Base-by-base conservation (phyloP, 2,329 filamentous ascomycete genomes). In the Aureobasidium musti region DNA sequence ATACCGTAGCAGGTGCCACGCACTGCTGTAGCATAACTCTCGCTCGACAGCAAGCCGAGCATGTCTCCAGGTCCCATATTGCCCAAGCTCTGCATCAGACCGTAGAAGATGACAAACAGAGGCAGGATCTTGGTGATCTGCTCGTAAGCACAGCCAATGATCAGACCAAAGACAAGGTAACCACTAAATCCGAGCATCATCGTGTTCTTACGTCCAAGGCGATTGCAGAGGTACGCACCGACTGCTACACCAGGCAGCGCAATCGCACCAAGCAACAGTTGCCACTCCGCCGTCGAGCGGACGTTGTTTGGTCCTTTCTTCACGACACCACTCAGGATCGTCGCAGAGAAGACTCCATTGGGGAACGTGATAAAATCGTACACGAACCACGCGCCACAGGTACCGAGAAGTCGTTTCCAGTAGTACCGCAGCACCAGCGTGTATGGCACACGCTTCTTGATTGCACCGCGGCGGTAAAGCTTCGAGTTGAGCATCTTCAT, bases 351-450 rank as follows among this genome's bases (percentile, higher is more conserved):
- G 61, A 82, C 79, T 13, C 80, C 79, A 68, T 82, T 82, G 5
- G 80, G 80, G 67, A 82, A 82, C 3, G 80, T 82, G 66, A 82
- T 79, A 39, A 77, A 81, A 69, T 80, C 79, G 73, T 83, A 83
- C 14, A 85, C 78, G 72, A 86, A 86, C 83, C 83, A 86, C 56
- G 84, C 83, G 13, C 82, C 80, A 63, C 79, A 83, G 11, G 83
- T 84, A 11, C 84, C 83, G 37, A 83, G 75, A 13, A 87, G 73
- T 2, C 80, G 75, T 70, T 79, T 82, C 83, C 84, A 86, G 74
- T 86, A 86, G 71, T 81, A 86, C 23, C 77, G 77, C 11, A 83
- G 43, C 6, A 84, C 78, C 0, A 86, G 76, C 1, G 72, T 70
- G 68, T 86, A 84, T 0, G 84, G 82, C 0, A 86, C 80, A 8